These are phyloP conservation scores for Nemania diffusa DNA, from an alignment of 2,329 filamentous ascomycete species.

Conservation along the genomic window DNA sequence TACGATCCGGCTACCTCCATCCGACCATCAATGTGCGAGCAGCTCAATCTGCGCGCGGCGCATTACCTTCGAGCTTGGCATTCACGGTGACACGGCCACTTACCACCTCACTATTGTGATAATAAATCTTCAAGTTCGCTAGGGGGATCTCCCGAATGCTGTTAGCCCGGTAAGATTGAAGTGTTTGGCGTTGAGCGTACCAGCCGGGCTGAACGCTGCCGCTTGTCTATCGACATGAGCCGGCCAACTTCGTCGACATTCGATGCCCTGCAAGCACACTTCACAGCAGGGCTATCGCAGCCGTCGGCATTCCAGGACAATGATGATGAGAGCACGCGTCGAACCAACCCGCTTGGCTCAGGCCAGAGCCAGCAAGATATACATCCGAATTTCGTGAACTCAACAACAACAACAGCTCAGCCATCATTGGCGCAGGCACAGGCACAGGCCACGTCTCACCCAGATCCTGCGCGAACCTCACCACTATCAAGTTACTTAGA, in stretches of 20 bases:
- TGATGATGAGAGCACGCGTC: not conserved
- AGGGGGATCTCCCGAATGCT: constrained; percentile 1
- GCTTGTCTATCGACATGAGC: constrained; percentile 39
- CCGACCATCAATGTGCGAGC: not conserved
- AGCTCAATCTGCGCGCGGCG: not conserved
- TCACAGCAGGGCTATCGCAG: constrained; percentile 17
- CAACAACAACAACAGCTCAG: too few relatives aligned
- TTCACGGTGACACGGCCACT: not conserved
- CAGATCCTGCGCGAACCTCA: constrained; percentile 4
- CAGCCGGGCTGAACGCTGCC: not conserved
- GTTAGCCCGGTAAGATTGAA: not conserved
- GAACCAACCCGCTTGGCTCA: constrained; percentile 2
- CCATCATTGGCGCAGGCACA: too few relatives aligned
- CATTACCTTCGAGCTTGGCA: constrained; percentile 11
- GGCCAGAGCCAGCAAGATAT: not conserved
- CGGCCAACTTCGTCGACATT: constrained; percentile 41
- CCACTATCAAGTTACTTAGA: constrained; percentile 28
- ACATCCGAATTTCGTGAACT: too few relatives aligned
- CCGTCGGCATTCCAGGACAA: constrained; percentile 14
- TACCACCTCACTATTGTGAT: not conserved
- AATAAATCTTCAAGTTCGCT: not conserved
- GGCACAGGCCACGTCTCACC: not conserved
- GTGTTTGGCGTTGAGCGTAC: not conserved
- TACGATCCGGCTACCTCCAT: too few relatives aligned
- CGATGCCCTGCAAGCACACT: constrained; percentile 45